Percentiles rank a stretch among this genome's conserved stretches.
phyloP scores from a whole-genome alignment of 768 basidiomycete genomes.

The Chlorophyllum brunneum region DNA sequence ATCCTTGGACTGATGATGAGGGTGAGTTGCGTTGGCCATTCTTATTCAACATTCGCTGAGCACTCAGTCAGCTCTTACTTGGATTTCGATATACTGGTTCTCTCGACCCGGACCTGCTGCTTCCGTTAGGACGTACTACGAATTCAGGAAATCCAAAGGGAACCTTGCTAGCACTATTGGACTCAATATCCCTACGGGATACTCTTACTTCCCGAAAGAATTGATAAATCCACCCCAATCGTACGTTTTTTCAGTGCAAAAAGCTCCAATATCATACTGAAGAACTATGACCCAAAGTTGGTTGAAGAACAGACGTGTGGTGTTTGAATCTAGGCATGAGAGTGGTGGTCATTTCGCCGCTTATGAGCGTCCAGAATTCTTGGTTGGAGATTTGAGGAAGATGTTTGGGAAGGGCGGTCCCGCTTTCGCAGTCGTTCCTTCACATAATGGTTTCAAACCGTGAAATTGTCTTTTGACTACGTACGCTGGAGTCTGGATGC shows the following conservation, averaged over 20 bases:
- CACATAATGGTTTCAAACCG: conserved; percentile 32
- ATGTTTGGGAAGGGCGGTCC: conserved; percentile 55
- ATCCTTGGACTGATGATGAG: conserved; percentile 56
- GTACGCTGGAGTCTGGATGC: too few relatives aligned
- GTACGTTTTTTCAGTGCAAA: conserved; percentile 19
- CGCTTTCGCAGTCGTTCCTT: conserved; percentile 43
- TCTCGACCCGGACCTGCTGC: conserved; percentile 56
- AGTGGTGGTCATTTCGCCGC: conserved; percentile 60
- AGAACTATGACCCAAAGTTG: conserved; percentile 37
- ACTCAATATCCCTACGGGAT: conserved; percentile 39
- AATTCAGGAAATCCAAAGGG: conserved; percentile 24
- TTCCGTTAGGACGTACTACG: conserved; percentile 57
- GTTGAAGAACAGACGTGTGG: conserved; percentile 30
- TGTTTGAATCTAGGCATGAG: conserved; percentile 46
- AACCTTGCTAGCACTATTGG: conserved; percentile 2
- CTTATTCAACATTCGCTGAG: not conserved
- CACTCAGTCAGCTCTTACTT: conserved; percentile 42
- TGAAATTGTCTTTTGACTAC: not conserved
- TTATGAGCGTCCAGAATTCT: conserved; percentile 41
- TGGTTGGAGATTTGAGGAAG: conserved; percentile 46
- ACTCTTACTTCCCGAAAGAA: conserved; percentile 52
- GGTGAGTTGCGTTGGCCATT: conserved; percentile 19
- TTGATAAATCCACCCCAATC: conserved; percentile 25
- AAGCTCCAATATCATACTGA: not conserved
- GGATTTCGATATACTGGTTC: conserved; percentile 58